Evolutionary conservation across 1,284 basidiomycete genomes (phyloP).

Genomic region (Cryptococcus sp.): DNA sequence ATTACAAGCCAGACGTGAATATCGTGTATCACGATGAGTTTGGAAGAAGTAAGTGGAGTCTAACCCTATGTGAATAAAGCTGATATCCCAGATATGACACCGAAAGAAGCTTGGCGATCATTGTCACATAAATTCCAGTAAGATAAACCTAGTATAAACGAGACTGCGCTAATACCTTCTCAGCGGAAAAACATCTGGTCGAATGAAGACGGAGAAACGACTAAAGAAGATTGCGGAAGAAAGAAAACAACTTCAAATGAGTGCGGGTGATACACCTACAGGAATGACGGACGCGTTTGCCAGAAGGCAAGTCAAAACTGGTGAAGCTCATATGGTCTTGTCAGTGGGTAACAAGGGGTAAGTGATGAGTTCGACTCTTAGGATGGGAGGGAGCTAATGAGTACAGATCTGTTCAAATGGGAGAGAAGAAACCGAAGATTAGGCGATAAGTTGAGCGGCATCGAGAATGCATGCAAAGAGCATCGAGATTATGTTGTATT

Average conservation of each 20-base stretch:
- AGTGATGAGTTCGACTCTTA: conserved; percentile 33
- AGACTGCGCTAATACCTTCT: not conserved
- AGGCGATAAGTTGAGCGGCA: not conserved
- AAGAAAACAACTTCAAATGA: conserved; percentile 84
- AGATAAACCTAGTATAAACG: conserved; percentile 10
- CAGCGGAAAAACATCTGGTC: conserved; percentile 79
- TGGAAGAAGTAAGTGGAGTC: conserved; percentile 52
- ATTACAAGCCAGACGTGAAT: conserved; percentile 95
- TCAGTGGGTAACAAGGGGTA: conserved; percentile 89
- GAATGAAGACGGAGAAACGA: conserved; percentile 90
- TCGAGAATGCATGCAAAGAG: too few species aligned
- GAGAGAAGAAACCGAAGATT: conserved; percentile 6
- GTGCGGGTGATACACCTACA: conserved; percentile 82
- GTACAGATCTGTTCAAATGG: conserved; percentile 10
- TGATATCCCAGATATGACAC: conserved; percentile 55
- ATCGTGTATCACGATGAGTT: conserved; percentile 97
- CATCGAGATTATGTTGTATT: too few species aligned
- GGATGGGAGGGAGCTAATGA: not conserved
- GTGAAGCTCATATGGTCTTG: conserved; percentile 88
- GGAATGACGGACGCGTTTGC: conserved; percentile 90
- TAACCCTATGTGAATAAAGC: not conserved
- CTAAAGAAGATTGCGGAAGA: conserved; percentile 92
- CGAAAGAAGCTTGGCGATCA: conserved; percentile 96
- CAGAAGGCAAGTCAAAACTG: conserved; percentile 80
- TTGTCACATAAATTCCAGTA: conserved; percentile 87